Conservation (phyloP, 2,329 filamentous ascomycete species). For the Mycosphaerella arachidis region DNA sequence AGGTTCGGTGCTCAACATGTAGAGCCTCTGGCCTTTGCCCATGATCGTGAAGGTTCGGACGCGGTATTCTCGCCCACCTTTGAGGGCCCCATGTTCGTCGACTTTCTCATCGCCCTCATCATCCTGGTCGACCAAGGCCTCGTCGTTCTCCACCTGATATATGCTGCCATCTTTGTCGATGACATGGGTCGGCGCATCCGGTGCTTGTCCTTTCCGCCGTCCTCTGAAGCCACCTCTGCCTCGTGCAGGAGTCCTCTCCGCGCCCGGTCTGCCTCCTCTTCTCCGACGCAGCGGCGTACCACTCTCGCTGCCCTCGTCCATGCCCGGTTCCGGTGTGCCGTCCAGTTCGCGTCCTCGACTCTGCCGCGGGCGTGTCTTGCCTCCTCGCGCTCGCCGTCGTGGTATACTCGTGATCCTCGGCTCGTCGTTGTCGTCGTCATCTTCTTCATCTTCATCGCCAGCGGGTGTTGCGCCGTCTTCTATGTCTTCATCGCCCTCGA, state of each 20-base stretch:
- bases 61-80: slow-evolving; percentile 83
- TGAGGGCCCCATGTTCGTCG: slow-evolving; percentile 77
- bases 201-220: slow-evolving; percentile 64
- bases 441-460: slow-evolving; percentile 28
- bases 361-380: slow-evolving; percentile 19
- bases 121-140: slow-evolving; percentile 84
- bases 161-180: slow-evolving; percentile 92
- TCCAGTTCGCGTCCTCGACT: slow-evolving; percentile 47
- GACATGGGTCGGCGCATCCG: slow-evolving; percentile 74
- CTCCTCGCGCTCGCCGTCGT: slow-evolving; percentile 37
- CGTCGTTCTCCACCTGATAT: slow-evolving; percentile 85
- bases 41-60: slow-evolving; percentile 91
- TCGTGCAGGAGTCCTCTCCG: slow-evolving; percentile 17
- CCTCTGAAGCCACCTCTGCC: slow-evolving; percentile 63
- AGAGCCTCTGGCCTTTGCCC: slow-evolving; percentile 76
- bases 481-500: slow-evolving; percentile 21
- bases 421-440: slow-evolving; percentile 30
- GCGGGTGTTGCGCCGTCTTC: slow-evolving; percentile 25
- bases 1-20: slow-evolving; percentile 98
- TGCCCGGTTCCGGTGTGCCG: slow-evolving; percentile 53
- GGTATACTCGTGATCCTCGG: slow-evolving; percentile 34
- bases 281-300: slow-evolving; percentile 48
- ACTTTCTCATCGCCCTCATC: slow-evolving; percentile 88
- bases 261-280: slow-evolving; percentile 47
- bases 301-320: slow-evolving; percentile 42